phyloP scores from a whole-genome alignment of 164 flowering plant species.

The Santalum album region DNA sequence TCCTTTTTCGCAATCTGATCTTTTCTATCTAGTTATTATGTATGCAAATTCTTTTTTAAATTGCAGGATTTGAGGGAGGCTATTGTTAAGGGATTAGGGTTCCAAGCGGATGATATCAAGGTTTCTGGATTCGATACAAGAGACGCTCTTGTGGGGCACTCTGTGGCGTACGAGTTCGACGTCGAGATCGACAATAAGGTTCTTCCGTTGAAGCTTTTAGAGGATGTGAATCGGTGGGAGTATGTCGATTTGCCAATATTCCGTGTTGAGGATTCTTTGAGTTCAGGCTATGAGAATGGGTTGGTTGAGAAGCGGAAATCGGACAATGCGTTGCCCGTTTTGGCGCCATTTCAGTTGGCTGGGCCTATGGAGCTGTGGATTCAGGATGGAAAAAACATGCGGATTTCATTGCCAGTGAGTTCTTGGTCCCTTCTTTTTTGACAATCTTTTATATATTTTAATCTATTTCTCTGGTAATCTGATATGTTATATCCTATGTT shows the following conservation, averaged over 20 bases:
- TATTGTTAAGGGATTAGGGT: slow-evolving; percentile 74
- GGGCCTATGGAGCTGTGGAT: slow-evolving; percentile 99
- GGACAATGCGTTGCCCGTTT: slow-evolving; percentile 39
- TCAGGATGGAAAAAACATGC: slow-evolving; percentile 82
- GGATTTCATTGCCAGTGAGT: slow-evolving; percentile 76
- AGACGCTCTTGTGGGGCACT: slow-evolving; percentile 73
- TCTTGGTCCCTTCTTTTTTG: too few species aligned
- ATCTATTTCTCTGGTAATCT: too few species aligned
- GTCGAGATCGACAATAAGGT: slow-evolving; percentile 68
- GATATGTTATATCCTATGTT: too few species aligned
- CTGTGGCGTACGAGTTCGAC: slow-evolving; percentile 82
- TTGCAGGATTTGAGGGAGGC: slow-evolving; percentile 79
- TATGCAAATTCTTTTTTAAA: too few species aligned
- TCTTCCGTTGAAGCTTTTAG: slow-evolving; percentile 75
- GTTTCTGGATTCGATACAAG: slow-evolving; percentile 65
- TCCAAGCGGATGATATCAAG: slow-evolving; percentile 71
- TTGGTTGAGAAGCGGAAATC: slow-evolving; percentile 32
- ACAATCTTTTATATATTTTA: too few species aligned
- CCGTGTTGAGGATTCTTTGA: slow-evolving; percentile 24
- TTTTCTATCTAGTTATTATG: too few species aligned
- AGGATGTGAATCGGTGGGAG: slow-evolving; percentile 84
- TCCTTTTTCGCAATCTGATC: too few species aligned
- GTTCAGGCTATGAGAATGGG: slow-evolving; percentile 24
- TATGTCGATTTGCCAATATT: slow-evolving; percentile 82
- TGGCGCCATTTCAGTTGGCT: slow-evolving; percentile 90